Percentiles rank a stretch among this genome's conserved stretches.
phyloP scores from a whole-genome alignment of 73 alveolate species.

The Uronychia binucleata region DNA sequence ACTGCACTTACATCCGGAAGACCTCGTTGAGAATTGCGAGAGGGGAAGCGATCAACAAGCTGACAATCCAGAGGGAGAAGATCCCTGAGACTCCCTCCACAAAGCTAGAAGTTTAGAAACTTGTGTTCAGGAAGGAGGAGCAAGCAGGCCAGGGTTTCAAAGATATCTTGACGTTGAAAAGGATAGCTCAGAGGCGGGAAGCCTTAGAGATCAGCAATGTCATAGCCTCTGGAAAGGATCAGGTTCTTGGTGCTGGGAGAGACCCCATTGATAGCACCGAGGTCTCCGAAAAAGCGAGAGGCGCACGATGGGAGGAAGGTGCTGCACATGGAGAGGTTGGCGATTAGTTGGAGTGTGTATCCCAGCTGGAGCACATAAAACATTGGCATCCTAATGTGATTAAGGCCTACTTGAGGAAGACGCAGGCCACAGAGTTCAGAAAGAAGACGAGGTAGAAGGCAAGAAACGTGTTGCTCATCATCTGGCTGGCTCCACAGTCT shows the following conservation, averaged over 20 bases:
- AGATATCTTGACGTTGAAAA: not conserved
- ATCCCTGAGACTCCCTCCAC: not conserved
- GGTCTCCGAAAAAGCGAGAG: not conserved
- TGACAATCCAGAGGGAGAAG: not conserved
- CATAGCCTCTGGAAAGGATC: not conserved
- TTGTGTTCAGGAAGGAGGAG: not conserved
- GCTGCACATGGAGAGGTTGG: not conserved
- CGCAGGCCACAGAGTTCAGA: not conserved
- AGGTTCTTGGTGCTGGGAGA: not conserved
- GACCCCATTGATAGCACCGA: not conserved
- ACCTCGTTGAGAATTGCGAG: not conserved
- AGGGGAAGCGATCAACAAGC: not conserved
- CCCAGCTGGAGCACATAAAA: not conserved
- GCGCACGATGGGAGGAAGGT: not conserved
- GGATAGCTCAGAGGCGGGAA: not conserved
- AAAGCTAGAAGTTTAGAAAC: not conserved
- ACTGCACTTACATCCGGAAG: not conserved
- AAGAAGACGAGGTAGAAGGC: not conserved
- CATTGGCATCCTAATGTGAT: too few relatives aligned
- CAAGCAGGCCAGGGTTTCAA: not conserved
- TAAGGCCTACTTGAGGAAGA: not conserved
- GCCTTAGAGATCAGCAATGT: not conserved
- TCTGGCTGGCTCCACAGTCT: not conserved
- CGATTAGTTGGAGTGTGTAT: not conserved
- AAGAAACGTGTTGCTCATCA: not conserved